These are phyloP conservation scores for Isoetes taiwanensis DNA, from an alignment of 75 land plant species.

Conservation along the genomic window DNA sequence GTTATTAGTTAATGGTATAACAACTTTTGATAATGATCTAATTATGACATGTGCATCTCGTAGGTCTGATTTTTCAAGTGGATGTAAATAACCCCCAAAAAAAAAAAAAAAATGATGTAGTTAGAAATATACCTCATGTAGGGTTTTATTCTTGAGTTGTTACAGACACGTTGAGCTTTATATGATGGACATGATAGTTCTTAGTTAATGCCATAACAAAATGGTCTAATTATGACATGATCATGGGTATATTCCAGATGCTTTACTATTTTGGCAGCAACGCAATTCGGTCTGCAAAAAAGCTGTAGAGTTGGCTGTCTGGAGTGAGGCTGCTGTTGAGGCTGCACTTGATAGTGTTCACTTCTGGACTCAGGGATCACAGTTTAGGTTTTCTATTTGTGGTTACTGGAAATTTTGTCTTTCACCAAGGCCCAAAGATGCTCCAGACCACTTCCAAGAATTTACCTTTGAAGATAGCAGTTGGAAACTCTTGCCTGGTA, in stretches of 20 bases:
- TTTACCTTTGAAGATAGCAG: slow-evolving; percentile 49
- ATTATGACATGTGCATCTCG: too few species aligned
- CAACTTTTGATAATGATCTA: too few species aligned
- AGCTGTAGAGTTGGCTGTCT: slow-evolving; percentile 46
- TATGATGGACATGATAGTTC: not conserved
- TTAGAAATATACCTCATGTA: too few species aligned
- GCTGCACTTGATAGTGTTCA: slow-evolving; percentile 59
- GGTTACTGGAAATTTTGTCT: slow-evolving; percentile 83
- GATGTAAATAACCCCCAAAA: not conserved
- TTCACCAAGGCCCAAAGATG: slow-evolving; percentile 41
- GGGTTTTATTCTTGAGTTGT: not conserved
- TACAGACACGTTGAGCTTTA: not conserved
- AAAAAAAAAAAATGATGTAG: too few species aligned
- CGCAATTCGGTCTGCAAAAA: slow-evolving; percentile 47
- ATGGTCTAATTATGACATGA: not conserved
- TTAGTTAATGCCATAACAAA: not conserved
- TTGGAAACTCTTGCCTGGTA: slow-evolving; percentile 78
- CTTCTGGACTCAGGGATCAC: slow-evolving; percentile 61
- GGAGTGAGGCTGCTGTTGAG: slow-evolving; percentile 79
- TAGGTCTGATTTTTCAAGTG: not conserved
- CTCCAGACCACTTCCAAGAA: slow-evolving; percentile 43
- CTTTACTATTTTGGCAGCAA: slow-evolving; percentile 65
- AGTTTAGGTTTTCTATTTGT: slow-evolving; percentile 61
- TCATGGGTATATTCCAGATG: slow-evolving; percentile 32
- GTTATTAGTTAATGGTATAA: too few species aligned